Evolutionary conservation across 352 stramenopile genomes (phyloP), one percentile per base, ranked within the genome.

Genomic region (Phytophthora tentaculata): DNA sequence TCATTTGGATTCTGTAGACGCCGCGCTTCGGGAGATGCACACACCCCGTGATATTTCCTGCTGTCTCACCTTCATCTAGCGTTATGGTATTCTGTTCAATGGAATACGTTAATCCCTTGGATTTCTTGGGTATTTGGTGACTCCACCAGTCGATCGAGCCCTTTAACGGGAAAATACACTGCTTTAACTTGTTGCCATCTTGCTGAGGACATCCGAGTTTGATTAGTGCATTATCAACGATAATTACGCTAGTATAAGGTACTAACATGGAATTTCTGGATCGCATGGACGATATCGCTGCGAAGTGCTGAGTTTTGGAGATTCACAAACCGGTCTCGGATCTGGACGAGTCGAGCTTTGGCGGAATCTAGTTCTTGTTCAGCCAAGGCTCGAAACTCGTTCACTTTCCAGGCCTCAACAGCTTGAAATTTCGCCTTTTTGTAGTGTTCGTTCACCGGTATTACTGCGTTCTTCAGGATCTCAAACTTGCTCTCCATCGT

Each of bases 101-200:
- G 0, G 56, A 48, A 20, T 76, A 71, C 2, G 22, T 56, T 5
- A 94, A 58, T 3, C 75, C 76, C 8, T 61, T 67, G 0, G 83
- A 83, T 44, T 81, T 83, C 14, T 67, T 72, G 0, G 56, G 32
- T 22, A 82, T 75, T 32, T 77, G 73, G 1, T 74, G 49, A 29
- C 79, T 55, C 86, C 86, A 94, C 86, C 86, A 94, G 19, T 89
- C 74, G 20, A 94, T 62, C n/a, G 53, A 59, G 0, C 86, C 84
- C 39, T 80, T 90, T 3, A 88, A 43, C 2, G 84, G 84, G 22
- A 90, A 90, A 45, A 88, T 82, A 56, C 81, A 89, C 51, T 67
- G 74, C 0, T 73, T 73, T 13, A 89, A 67, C 49, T 78, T 84
- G 29, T 72, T 68, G 7, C 73, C 59, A n/a, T 77, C 80, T 81